Conservation (phyloP, 2,329 filamentous ascomycete species). For the Aspergillus uvarum region DNA sequence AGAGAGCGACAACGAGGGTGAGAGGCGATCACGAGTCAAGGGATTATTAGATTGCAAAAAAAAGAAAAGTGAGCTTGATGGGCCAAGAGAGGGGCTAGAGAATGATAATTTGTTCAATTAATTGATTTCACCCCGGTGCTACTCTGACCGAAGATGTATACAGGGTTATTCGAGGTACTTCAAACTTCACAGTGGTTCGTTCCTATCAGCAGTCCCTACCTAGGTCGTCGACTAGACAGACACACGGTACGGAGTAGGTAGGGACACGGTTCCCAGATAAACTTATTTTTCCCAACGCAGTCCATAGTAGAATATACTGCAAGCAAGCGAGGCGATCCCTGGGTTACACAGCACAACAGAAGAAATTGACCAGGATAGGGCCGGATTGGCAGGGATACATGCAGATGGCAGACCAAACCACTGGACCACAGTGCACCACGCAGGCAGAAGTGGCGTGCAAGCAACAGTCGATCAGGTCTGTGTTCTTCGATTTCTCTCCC, state of each 20-base stretch:
- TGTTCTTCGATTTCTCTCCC: conserved; percentile 4
- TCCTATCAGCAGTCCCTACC: not conserved
- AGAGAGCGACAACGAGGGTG: not conserved
- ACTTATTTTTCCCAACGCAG: not conserved
- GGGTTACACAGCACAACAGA: conserved; percentile 22
- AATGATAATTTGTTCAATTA: not conserved
- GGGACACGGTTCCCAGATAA: not conserved
- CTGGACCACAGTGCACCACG: conserved; percentile 25
- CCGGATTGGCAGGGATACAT: conserved; percentile 22
- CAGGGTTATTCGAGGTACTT: not conserved
- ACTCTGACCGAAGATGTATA: not conserved
- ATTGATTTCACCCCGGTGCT: not conserved
- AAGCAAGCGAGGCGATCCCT: conserved; percentile 23
- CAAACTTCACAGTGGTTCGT: no score
- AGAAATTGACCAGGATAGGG: conserved; percentile 16
- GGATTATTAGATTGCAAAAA: not conserved
- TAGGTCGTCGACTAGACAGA: no score
- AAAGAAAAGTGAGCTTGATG: not conserved
- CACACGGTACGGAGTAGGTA: not conserved
- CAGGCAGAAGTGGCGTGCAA: conserved; percentile 22
- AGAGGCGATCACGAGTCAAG: not conserved
- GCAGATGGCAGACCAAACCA: conserved; percentile 21
- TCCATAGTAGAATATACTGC: conserved; percentile 13
- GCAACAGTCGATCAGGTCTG: conserved; percentile 19
- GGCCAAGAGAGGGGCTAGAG: not conserved